A percentile compares a stretch with the other conserved stretches of the same genome.
These are phyloP conservation scores for Coemansia reversa DNA, from an alignment of 192 early-diverging fungal genomes.

Conservation along the genomic window DNA sequence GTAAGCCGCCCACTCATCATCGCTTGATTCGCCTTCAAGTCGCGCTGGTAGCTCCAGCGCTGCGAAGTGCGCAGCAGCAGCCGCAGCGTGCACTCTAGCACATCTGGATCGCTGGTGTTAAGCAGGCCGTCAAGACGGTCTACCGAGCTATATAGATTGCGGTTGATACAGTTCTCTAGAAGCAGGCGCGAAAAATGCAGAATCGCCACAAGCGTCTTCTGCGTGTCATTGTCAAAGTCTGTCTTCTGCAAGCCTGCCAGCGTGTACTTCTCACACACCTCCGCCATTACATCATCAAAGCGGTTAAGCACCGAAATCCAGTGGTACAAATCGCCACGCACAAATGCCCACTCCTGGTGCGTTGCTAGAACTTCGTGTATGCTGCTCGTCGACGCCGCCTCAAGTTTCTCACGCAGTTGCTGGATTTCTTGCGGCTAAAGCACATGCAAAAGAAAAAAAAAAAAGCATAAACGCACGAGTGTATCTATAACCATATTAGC, in stretches of 20 bases:
- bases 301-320: constrained; percentile 94
- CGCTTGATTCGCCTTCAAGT: constrained; percentile 45
- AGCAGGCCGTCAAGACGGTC: constrained; percentile 81
- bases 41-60: constrained; percentile 82
- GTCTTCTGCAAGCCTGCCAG: constrained; percentile 64
- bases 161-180: constrained; percentile 93
- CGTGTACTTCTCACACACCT: constrained; percentile 62
- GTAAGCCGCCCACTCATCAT: constrained; percentile 39
- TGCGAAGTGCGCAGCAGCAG: constrained; percentile 87
- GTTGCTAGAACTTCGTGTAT: constrained; percentile 58
- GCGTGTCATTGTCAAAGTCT: constrained; percentile 59
- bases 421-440: constrained; percentile 52
- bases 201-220: constrained; percentile 63
- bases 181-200: constrained; percentile 75
- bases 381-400: constrained; percentile 52
- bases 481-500: neutral
- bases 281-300: constrained; percentile 80
- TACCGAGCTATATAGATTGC: constrained; percentile 86
- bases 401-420: constrained; percentile 47
- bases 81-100: constrained; percentile 74
- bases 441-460: neutral
- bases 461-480: neutral
- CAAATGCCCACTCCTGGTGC: constrained; percentile 70
- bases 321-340: constrained; percentile 91
- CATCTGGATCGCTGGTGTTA: constrained; percentile 74